Evolutionary conservation across 495 filamentous ascomycete genomes (phyloP).

Genomic region (Penicillium coffeae): DNA sequence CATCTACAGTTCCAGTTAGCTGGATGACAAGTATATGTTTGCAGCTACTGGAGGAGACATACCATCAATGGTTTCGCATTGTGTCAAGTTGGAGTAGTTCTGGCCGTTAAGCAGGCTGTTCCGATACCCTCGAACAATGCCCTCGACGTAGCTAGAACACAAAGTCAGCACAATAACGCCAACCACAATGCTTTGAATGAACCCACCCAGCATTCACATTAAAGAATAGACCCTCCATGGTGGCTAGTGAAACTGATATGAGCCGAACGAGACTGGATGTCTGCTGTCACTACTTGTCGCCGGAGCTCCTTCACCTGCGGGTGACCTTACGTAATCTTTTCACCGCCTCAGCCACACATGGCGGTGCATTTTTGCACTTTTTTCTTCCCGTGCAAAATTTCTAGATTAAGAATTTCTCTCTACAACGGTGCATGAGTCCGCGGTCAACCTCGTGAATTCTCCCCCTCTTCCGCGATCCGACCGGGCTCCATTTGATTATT

Average conservation of each 20-base stretch:
- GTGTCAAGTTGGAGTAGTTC: slow-evolving; percentile 93
- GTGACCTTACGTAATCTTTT: slow-evolving; percentile 19
- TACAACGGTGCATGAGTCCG: slow-evolving; percentile 24
- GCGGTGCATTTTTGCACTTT: slow-evolving; percentile 26
- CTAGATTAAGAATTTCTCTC: slow-evolving; percentile 18
- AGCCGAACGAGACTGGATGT: slow-evolving; percentile 6
- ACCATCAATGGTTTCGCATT: slow-evolving; percentile 99
- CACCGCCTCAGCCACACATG: slow-evolving; percentile 21
- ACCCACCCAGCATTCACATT: slow-evolving; percentile 90
- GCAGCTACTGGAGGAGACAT: slow-evolving; percentile 18
- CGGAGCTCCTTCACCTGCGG: slow-evolving; percentile 19
- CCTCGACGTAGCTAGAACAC: slow-evolving; percentile 77
- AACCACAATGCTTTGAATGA: background rate
- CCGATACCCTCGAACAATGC: slow-evolving; percentile 93
- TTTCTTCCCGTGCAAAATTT: slow-evolving; percentile 31
- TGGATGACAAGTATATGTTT: background rate
- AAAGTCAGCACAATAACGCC: slow-evolving; percentile 16
- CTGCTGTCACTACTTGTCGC: background rate
- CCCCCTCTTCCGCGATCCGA: slow-evolving; percentile 17
- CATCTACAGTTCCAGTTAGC: slow-evolving; percentile 55
- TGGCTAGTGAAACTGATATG: slow-evolving; percentile 20
- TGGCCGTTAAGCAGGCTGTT: slow-evolving; percentile 85
- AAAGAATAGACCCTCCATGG: slow-evolving; percentile 94
- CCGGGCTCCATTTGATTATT: slow-evolving; percentile 13
- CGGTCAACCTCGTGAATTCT: slow-evolving; percentile 18